Base-by-base conservation (phyloP, 2,329 filamentous ascomycete species). In the Calycina marina region DNA sequence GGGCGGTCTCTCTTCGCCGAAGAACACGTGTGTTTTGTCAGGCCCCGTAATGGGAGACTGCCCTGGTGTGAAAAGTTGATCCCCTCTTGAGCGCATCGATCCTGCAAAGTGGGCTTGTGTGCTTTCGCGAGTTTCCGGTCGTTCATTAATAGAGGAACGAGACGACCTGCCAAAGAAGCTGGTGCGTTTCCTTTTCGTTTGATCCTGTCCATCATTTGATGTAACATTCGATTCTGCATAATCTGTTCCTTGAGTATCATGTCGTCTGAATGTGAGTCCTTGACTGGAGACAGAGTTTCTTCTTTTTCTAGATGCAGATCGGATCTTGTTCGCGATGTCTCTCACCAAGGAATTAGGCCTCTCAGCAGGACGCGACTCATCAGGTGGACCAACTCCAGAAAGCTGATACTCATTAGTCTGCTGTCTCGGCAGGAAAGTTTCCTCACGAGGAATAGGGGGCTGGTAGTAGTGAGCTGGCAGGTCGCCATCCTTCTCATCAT, bases 321-420 rank as follows among this genome's bases (percentile, higher is more conserved):
- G 46, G 45, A 67, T 52, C 33, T 59, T 58, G 32, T 57, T 59
- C 3, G 64, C 60, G 31, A 68, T 53, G 11, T 66, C 63, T 40
- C 65, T 69, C n/a, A 70, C 49, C 13, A 53, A 59, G 8, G 58
- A 63, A 35, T 56, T 58, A 10, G 48, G 41, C 28, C 40, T 43
- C 8, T 43, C 40, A 15, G 25, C 38, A 6, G 26, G 16, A 16
- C 52, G 53, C 13, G 56, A 54, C 2, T 50, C 49, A 14, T 60
- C 56, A 10, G 44, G 35, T 5, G 54, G 55, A 4, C 49, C 56
- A 12, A 56, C 52, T 3, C 54, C 53, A 6, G 54, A 46, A 10
- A 55, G 40, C 6, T 57, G 51, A 37, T 54, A 57, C 28, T 62
- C 58, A n/a, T 48, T 52, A 9, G 51, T 51, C 12, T 59, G 57